Base-by-base conservation (phyloP, 257 asterid species). In the Solanum paucissectum region DNA sequence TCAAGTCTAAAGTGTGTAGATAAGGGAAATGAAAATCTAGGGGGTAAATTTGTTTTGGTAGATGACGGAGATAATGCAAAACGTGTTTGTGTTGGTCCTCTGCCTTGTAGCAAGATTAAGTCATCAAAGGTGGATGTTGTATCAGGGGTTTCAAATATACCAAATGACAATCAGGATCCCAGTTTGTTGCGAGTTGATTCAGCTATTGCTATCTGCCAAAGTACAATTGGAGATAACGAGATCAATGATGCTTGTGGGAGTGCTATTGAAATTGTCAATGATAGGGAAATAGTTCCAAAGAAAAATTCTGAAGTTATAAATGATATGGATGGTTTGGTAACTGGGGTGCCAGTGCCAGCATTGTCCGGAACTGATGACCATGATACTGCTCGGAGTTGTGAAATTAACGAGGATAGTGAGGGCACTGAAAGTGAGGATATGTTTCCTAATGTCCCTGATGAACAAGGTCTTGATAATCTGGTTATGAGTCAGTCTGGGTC, bases 401-500 rank as follows among this genome's bases (percentile, higher is more conserved):
- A 90, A n/a, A 86, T 66, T 87, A 91, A 87, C 75, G 93, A 90
- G 90, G 94, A 83, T 81, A 89, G 86, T 88, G 91, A 91, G 72
- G 90, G 90, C 37, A 88, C 87, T 64, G 90, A 88, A 37, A 86
- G 87, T 49, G 93, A 91, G 77, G 76, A 82, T 85, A 86, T 46
- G 69, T 86, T 34, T 37, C 91, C 79, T 66, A 91, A 87, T 87
- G 93, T 89, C 12, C 89, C 73, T 76, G 94, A 93, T 88, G 93
- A 90, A 90, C 92, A 88, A 29, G 90, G 91, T 84, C 92, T 89
- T 71, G 97, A 93, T 69, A 93, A 90, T 91, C 89, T 92, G 29
- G 90, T 90, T 73, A 27, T 89, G 91, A 96, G 98, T 69, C 98
- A 93, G 82, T 89, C 94, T 8, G 98, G 95, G 10, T 94, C 98